phyloP scores from a whole-genome alignment of 805 yeast species.

The Teunomyces aglyptinius region DNA sequence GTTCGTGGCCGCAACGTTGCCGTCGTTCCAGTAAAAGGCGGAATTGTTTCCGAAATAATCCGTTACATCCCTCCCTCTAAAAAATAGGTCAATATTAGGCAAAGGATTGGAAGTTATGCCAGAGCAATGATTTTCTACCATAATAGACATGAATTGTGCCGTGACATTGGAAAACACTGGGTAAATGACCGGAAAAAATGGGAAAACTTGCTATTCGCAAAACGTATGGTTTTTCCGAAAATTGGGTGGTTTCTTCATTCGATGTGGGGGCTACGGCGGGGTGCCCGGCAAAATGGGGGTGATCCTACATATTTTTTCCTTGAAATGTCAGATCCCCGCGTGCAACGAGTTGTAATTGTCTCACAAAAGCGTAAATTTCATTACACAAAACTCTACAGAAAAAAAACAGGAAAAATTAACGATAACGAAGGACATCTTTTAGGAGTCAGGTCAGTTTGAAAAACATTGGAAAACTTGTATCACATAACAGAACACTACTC shows the following conservation, averaged over 20 bases:
- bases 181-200: constrained; percentile 1
- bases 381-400: neutral
- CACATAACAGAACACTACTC: neutral
- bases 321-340: constrained; percentile 2
- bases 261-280: constrained; percentile 4
- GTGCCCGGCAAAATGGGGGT: constrained; percentile 3
- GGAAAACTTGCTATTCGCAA: neutral
- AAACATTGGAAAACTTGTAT: neutral
- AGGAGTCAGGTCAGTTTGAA: neutral
- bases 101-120: neutral
- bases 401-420: constrained; percentile 3
- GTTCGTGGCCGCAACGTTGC: too few species aligned
- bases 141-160: neutral
- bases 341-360: neutral
- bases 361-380: neutral
- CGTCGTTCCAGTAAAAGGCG: neutral
- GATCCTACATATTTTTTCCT: neutral
- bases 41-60: neutral
- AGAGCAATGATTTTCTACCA: neutral
- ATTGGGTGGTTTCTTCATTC: neutral
- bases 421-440: neutral
- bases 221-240: constrained; percentile 1
- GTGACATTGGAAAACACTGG: neutral
- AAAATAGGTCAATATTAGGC: neutral
- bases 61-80: neutral